These are phyloP conservation scores for Colletotrichum liriopes DNA, from an alignment of 2,329 filamentous ascomycete genomes.

Conservation along the genomic window DNA sequence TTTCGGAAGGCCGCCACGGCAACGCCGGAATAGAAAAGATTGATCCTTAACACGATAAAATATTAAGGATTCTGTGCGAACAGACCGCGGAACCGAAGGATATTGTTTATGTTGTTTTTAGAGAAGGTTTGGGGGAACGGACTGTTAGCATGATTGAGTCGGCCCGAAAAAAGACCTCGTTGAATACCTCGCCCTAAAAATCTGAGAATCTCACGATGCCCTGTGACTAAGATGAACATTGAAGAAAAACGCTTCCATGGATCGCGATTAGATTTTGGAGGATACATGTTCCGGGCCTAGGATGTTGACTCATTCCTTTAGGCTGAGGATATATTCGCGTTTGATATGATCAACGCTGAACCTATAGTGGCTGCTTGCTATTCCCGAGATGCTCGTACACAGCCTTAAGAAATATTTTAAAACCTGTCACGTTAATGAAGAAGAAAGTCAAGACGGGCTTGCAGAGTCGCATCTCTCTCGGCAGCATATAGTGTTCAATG, in stretches of 20 bases:
- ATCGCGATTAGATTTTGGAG: slow-evolving; percentile 3
- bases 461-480: not conserved
- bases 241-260: not conserved
- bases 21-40: slow-evolving; percentile 53
- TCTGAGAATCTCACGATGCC: not conserved
- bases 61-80: not conserved
- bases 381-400: not conserved
- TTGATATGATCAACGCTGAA: not conserved
- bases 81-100: too few species aligned
- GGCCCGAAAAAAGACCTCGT: slow-evolving; percentile 4
- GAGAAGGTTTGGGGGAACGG: not conserved
- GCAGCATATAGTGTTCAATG: not conserved
- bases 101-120: not conserved
- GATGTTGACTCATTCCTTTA: slow-evolving; percentile 1
- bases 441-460: not conserved
- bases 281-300: not conserved
- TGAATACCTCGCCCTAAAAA: slow-evolving; percentile 7
- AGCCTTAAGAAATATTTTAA: not conserved
- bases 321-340: not conserved
- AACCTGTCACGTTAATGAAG: too few species aligned
- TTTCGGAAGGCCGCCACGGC: slow-evolving; percentile 57
- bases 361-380: not conserved
- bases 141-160: not conserved
- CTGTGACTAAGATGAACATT: not conserved
- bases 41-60: not conserved